Conservation (phyloP, 768 basidiomycete species). For the Lentinula lateritia region DNA sequence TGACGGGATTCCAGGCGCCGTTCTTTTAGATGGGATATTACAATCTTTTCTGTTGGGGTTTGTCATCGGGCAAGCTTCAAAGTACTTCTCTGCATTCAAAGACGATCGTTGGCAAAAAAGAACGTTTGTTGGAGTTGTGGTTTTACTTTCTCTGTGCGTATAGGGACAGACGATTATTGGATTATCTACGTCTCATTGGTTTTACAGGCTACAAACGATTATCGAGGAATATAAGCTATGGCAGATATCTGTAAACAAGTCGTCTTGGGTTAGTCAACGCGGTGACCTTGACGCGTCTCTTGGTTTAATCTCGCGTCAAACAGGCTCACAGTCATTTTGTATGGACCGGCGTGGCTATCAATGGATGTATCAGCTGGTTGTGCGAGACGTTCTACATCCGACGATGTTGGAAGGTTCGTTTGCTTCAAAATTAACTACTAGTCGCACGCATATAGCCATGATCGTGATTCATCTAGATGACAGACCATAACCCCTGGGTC, state of each 20-base stretch:
- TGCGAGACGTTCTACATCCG: conserved; percentile 46
- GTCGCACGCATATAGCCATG: not conserved
- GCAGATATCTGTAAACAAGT: conserved; percentile 25
- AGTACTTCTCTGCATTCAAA: conserved; percentile 35
- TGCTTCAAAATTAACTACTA: not conserved
- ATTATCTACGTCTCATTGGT: not conserved
- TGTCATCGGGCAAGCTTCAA: conserved; percentile 31
- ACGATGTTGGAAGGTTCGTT: conserved; percentile 45
- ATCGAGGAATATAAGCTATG: conserved; percentile 38
- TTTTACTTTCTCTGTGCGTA: conserved; percentile 37
- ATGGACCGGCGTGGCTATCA: conserved; percentile 42
- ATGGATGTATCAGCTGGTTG: conserved; percentile 38
- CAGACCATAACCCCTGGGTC: conserved; percentile 30
- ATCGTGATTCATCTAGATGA: conserved; percentile 26
- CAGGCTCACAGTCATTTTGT: conserved; percentile 35
- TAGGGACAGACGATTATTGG: not conserved
- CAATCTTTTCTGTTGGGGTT: conserved; percentile 45
- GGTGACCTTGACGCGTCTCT: not conserved
- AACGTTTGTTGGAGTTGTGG: conserved; percentile 32
- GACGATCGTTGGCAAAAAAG: conserved; percentile 40
- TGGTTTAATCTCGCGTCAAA: conserved; percentile 2
- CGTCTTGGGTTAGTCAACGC: conserved; percentile 27
- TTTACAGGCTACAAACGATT: conserved; percentile 30
- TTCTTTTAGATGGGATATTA: conserved; percentile 39
- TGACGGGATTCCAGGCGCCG: conserved; percentile 20